These are phyloP conservation scores for Paecilomyces variotii DNA, from an alignment of 2,329 filamentous ascomycete species.

Conservation along the genomic window DNA sequence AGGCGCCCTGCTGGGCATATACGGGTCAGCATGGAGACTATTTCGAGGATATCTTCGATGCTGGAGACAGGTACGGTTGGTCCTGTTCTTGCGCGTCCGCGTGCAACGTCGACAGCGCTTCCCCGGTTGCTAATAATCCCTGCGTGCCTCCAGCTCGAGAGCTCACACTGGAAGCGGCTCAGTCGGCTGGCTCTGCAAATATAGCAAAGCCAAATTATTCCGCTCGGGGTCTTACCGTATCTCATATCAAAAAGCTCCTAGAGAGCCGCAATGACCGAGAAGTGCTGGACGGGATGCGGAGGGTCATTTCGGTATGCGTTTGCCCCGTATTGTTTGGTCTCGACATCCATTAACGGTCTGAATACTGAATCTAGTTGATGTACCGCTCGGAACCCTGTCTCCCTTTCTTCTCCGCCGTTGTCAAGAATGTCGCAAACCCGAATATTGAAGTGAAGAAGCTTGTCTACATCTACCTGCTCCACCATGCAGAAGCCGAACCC, in stretches of 20 bases:
- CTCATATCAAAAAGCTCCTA: conserved; percentile 86
- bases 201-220: conserved; percentile 49
- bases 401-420: conserved; percentile 91
- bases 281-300: conserved; percentile 81
- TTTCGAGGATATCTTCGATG: conserved; percentile 85
- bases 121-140: conserved; percentile 9
- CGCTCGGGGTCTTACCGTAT: conserved; percentile 60
- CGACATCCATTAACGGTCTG: conserved; percentile 6
- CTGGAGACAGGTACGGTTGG: conserved; percentile 76
- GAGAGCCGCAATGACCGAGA: conserved; percentile 92
- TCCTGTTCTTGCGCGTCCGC: conserved; percentile 3
- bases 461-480: conserved; percentile 95
- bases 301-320: conserved; percentile 67
- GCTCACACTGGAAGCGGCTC: conserved; percentile 92
- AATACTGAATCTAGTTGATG: conserved; percentile 65
- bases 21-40: conserved; percentile 70
- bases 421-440: conserved; percentile 94
- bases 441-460: conserved; percentile 96
- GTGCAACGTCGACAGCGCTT: conserved; percentile 1
- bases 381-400: conserved; percentile 82
- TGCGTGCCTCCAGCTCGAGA: conserved; percentile 63
- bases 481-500: conserved; percentile 92
- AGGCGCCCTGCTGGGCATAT: conserved; percentile 8
- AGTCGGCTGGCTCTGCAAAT: conserved; percentile 61
- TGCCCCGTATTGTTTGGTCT: conserved; percentile 4